These are phyloP conservation scores for Phialocephala subalpina DNA, from an alignment of 2,329 filamentous ascomycete genomes.

Conservation along the genomic window DNA sequence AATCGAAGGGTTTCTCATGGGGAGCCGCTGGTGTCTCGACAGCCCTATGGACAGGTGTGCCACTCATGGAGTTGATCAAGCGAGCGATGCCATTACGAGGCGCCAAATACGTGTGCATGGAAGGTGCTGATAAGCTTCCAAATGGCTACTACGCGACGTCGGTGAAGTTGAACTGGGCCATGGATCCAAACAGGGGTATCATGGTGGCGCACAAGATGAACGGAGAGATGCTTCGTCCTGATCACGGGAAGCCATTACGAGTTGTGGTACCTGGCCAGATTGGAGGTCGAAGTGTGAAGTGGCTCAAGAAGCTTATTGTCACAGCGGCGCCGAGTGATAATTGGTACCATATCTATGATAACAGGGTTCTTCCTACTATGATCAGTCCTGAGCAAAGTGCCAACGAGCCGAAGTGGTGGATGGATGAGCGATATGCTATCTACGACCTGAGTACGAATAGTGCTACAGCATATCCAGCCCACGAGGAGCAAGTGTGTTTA, in stretches of 20 bases:
- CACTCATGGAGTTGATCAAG: constrained; percentile 75
- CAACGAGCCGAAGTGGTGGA: constrained; percentile 80
- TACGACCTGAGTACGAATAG: constrained; percentile 92
- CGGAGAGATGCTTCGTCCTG: constrained; percentile 78
- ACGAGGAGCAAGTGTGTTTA: constrained; percentile 72
- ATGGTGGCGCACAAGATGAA: constrained; percentile 94
- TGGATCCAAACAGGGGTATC: constrained; percentile 84
- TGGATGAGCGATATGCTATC: constrained; percentile 89
- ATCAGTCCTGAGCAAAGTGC: constrained; percentile 83
- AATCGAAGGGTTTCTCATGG: constrained; percentile 96
- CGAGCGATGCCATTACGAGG: constrained; percentile 72
- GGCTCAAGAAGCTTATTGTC: constrained; percentile 83
- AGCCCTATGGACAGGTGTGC: constrained; percentile 85
- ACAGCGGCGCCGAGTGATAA: constrained; percentile 85
- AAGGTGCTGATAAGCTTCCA: constrained; percentile 86
- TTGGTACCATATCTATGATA: constrained; percentile 97
- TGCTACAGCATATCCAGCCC: constrained; percentile 79
- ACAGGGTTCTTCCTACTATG: constrained; percentile 87
- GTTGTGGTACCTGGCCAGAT: constrained; percentile 91
- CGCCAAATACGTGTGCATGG: constrained; percentile 88
- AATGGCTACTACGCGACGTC: constrained; percentile 92
- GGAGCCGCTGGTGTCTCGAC: constrained; percentile 87
- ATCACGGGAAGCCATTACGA: constrained; percentile 86
- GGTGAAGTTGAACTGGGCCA: constrained; percentile 86
- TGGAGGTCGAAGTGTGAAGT: constrained; percentile 91